Conservation (phyloP, 768 basidiomycete species). For the Trichaptum fuscoviolaceum region DNA sequence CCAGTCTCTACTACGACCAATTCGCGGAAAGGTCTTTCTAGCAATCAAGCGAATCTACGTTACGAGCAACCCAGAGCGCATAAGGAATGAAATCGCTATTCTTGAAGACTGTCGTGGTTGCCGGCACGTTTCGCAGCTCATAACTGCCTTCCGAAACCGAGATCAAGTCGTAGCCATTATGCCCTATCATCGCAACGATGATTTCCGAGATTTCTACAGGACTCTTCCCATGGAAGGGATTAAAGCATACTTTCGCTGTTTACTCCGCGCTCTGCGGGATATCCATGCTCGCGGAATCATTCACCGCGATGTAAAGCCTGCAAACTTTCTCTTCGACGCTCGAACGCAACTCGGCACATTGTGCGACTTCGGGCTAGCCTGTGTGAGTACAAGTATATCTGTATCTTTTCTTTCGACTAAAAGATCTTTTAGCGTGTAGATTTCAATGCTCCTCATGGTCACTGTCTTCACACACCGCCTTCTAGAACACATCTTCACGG, state of each 20-base stretch:
- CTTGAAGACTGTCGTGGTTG: constrained; percentile 82
- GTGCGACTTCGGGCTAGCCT: constrained; percentile 94
- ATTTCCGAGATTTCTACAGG: constrained; percentile 86
- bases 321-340: constrained; percentile 93
- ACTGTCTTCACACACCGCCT: constrained; percentile 77
- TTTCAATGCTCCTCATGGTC: constrained; percentile 29
- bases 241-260: constrained; percentile 82
- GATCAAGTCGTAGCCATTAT: constrained; percentile 94
- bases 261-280: constrained; percentile 86
- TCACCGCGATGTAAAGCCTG: constrained; percentile 97
- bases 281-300: constrained; percentile 84
- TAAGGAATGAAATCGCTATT: constrained; percentile 88
- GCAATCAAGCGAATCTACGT: constrained; percentile 97
- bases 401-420: not conserved
- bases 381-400: constrained; percentile 46
- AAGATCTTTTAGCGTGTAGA: constrained; percentile 7
- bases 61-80: constrained; percentile 88
- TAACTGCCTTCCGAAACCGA: constrained; percentile 85
- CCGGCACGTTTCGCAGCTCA: constrained; percentile 86
- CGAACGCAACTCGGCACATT: constrained; percentile 77
- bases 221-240: constrained; percentile 69
- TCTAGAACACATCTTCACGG: constrained; percentile 67
- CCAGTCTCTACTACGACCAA: constrained; percentile 42
- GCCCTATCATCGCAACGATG: constrained; percentile 89
- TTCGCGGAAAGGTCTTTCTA: constrained; percentile 63